phyloP scores from a whole-genome alignment of 371 early-diverging fungal species.

The Syncephalastrum monosporum region DNA sequence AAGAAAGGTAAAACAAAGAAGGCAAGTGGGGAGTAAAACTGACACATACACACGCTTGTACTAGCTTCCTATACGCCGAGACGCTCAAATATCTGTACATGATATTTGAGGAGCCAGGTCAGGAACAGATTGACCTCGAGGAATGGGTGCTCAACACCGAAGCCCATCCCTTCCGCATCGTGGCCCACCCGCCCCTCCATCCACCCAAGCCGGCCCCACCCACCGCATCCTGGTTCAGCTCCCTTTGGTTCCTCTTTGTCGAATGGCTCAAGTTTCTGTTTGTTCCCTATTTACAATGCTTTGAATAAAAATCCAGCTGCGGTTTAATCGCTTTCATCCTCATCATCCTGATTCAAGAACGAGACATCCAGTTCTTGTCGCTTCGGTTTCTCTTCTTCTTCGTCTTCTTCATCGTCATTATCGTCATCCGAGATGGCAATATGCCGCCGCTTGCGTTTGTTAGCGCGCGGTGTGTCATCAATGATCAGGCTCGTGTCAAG shows the following conservation, averaged over 20 bases:
- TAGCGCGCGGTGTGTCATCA: slow-evolving; percentile 13
- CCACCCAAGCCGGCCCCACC: slow-evolving; percentile 14
- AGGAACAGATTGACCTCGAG: slow-evolving; percentile 55
- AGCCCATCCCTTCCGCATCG: slow-evolving; percentile 77
- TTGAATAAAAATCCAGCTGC: background rate
- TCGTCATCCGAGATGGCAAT: slow-evolving; percentile 19
- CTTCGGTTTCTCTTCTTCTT: background rate
- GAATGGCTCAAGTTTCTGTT: slow-evolving; percentile 10
- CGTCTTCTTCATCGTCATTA: slow-evolving; percentile 16
- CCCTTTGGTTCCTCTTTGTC: background rate
- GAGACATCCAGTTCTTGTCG: slow-evolving; percentile 21
- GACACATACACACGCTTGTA: slow-evolving; percentile 2
- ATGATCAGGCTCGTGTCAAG: slow-evolving; percentile 37
- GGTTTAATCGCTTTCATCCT: slow-evolving; percentile 17
- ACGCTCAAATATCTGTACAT: slow-evolving; percentile 94
- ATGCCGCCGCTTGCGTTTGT: slow-evolving; percentile 9
- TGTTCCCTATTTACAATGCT: slow-evolving; percentile 5
- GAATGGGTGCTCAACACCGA: slow-evolving; percentile 89
- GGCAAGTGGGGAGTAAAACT: background rate
- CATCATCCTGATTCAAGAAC: slow-evolving; percentile 31
- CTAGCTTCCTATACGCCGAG: slow-evolving; percentile 86
- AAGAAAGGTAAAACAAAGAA: slow-evolving; percentile 40
- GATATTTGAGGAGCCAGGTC: slow-evolving; percentile 70
- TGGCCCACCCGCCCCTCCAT: slow-evolving; percentile 1
- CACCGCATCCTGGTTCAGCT: slow-evolving; percentile 1